Conservation (phyloP, 768 basidiomycete species). For the Jaapia argillacea region DNA sequence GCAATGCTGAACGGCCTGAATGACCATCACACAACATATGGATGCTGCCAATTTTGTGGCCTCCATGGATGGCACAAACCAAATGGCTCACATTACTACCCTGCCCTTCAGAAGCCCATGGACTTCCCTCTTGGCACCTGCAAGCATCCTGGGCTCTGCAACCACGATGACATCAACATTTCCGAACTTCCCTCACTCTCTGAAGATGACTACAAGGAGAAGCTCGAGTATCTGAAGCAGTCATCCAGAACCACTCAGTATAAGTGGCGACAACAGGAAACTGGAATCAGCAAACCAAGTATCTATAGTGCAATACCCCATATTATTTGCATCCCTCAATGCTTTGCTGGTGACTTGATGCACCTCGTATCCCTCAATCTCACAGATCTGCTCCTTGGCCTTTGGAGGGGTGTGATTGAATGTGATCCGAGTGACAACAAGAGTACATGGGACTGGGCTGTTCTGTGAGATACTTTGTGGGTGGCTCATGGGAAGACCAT, state of each 20-base stretch:
- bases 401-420: neutral
- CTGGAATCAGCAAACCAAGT: conserved; percentile 12
- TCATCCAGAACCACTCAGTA: conserved; percentile 1
- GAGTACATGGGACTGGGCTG: neutral
- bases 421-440: neutral
- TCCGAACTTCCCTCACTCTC: neutral
- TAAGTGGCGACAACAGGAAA: neutral
- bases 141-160: too few species aligned
- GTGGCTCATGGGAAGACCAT: conserved; percentile 14
- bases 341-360: conserved; percentile 10
- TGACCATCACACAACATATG: neutral
- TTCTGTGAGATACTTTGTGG: conserved; percentile 13
- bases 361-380: conserved; percentile 5
- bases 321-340: conserved; percentile 14
- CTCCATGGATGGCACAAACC: neutral
- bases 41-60: neutral
- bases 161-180: neutral
- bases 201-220: neutral
- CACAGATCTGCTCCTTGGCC: conserved; percentile 9
- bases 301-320: conserved; percentile 8
- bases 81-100: neutral
- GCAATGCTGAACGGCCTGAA: neutral
- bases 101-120: neutral
- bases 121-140: too few species aligned
- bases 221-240: neutral